Conservation (phyloP, 495 filamentous ascomycete genomes). For the Lasiosphaeria ovina region DNA sequence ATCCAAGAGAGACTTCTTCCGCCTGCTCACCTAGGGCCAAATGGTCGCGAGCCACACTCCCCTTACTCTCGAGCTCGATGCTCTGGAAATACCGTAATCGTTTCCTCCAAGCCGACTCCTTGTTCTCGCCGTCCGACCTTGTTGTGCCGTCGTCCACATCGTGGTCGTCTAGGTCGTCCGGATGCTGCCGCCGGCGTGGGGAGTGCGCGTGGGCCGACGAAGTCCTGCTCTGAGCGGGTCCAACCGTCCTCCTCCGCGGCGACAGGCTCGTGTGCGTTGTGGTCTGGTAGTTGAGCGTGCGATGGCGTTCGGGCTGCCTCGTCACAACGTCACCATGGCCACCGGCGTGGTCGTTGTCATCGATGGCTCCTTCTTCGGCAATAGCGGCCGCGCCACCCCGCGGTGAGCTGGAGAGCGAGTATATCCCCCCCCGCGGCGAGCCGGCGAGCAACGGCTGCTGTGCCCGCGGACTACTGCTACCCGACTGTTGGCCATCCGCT, state of each 20-base stretch:
- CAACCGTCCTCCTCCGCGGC: constrained; percentile 19
- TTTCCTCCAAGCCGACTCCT: constrained; percentile 35
- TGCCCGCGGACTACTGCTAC: constrained; percentile 21
- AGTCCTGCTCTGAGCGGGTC: constrained; percentile 9
- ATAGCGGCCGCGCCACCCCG: constrained; percentile 12
- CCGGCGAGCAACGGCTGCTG: constrained; percentile 26
- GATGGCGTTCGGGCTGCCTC: constrained; percentile 26
- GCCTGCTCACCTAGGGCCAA: constrained; percentile 70
- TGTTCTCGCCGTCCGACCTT: constrained; percentile 8
- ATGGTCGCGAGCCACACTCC: constrained; percentile 92
- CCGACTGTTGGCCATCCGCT: constrained; percentile 24
- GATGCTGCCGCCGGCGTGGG: constrained; percentile 7
- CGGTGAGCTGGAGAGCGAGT: constrained; percentile 13
- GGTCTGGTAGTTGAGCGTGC: constrained; percentile 35
- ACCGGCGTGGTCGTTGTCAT: constrained; percentile 15
- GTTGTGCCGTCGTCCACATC: constrained; percentile 11
- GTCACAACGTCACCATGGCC: constrained; percentile 23
- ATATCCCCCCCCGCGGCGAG: constrained; percentile 11
- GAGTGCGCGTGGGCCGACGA: constrained; percentile 9
- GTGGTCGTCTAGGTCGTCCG: constrained; percentile 5
- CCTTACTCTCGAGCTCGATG: constrained; percentile 94
- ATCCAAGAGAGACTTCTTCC: neutral
- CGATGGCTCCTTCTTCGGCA: constrained; percentile 23
- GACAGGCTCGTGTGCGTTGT: constrained; percentile 25
- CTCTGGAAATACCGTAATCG: constrained; percentile 69